phyloP scores from a whole-genome alignment of 1,284 basidiomycete species.

The Retiboletus flavoniger region DNA sequence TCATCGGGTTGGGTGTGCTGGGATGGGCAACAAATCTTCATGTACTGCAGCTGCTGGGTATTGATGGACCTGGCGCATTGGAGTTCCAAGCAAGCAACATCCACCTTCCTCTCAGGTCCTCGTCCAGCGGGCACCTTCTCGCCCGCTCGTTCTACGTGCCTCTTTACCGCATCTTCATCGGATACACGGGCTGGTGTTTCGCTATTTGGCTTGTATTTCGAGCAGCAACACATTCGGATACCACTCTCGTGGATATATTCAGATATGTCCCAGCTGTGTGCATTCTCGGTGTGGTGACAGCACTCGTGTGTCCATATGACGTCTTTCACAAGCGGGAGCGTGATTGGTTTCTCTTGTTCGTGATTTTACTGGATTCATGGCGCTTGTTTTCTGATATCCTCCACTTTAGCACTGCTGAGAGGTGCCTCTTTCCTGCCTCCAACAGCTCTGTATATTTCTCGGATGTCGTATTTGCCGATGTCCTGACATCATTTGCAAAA shows the following conservation, averaged over 20 bases:
- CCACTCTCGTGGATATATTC: constrained; percentile 64
- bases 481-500: constrained; percentile 95
- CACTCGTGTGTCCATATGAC: constrained; percentile 66
- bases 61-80: constrained; percentile 73
- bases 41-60: constrained; percentile 67
- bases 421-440: constrained; percentile 71
- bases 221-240: constrained; percentile 54
- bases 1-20: constrained; percentile 69
- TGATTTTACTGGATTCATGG: constrained; percentile 13
- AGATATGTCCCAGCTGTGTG: constrained; percentile 75
- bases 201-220: constrained; percentile 69
- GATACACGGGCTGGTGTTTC: constrained; percentile 60
- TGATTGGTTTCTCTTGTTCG: constrained; percentile 73
- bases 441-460: constrained; percentile 77
- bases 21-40: constrained; percentile 89
- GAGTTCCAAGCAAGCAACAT: constrained; percentile 48
- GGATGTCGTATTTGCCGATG: constrained; percentile 93
- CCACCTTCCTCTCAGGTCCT: constrained; percentile 25
- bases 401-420: constrained; percentile 22
- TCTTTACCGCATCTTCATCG: constrained; percentile 65
- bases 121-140: constrained; percentile 35
- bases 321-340: constrained; percentile 67
- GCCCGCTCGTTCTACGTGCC: constrained; percentile 46
- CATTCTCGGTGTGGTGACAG: constrained; percentile 54
- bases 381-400: constrained; percentile 5